Evolutionary conservation across 257 asterid genomes (phyloP).

Genomic region (Voacanga thouarsii): DNA sequence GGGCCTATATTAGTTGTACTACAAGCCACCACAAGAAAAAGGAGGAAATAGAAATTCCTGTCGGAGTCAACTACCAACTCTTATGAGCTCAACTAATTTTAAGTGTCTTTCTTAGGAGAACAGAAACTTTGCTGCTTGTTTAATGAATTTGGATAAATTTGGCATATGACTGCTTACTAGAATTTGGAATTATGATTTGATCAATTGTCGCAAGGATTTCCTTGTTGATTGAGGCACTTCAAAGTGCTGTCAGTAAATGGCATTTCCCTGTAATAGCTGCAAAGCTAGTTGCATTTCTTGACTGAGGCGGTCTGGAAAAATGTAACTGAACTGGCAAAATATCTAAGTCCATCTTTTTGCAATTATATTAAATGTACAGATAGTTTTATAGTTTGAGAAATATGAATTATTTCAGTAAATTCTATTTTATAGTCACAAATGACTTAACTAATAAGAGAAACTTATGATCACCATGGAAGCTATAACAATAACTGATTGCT

Average conservation of each 20-base stretch:
- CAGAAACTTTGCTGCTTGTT: no score
- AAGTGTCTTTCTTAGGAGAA: not conserved
- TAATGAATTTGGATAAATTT: not conserved
- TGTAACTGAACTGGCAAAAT: not conserved
- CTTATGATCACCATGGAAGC: not conserved
- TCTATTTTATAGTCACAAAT: not conserved
- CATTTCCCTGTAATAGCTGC: not conserved
- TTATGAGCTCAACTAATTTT: not conserved
- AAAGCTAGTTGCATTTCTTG: not conserved
- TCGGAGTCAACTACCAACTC: not conserved
- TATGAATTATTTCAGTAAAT: not conserved
- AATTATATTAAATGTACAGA: not conserved
- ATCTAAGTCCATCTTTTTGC: not conserved
- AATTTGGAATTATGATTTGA: not conserved
- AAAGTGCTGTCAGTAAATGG: not conserved
- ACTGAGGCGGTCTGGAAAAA: not conserved
- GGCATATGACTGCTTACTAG: not conserved
- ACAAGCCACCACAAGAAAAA: not conserved
- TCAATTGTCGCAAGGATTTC: not conserved
- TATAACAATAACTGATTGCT: not conserved
- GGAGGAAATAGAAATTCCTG: not conserved
- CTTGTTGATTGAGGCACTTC: not conserved
- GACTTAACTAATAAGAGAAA: not conserved
- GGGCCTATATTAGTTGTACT: not conserved
- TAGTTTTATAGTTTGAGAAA: not conserved